phyloP scores from a whole-genome alignment of 192 early-diverging fungal genomes.

The Obelidium mucronatum region DNA sequence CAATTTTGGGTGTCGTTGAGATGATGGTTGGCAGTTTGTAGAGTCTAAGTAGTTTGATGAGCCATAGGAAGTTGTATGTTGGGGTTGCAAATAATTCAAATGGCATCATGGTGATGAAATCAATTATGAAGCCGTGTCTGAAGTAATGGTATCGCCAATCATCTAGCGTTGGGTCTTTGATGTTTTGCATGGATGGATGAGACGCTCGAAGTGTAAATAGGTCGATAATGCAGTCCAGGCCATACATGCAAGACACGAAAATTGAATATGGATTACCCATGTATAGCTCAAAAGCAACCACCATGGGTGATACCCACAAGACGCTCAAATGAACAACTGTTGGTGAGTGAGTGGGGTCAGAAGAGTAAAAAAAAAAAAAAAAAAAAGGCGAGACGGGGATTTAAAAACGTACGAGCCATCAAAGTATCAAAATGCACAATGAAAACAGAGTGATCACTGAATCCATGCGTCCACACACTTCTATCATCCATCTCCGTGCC shows the following conservation, averaged over 20 bases:
- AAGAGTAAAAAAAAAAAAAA: neutral
- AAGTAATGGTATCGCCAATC: constrained; percentile 12
- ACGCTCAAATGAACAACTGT: neutral
- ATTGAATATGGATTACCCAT: neutral
- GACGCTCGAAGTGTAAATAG: constrained; percentile 7
- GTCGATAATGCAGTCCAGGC: constrained; percentile 17
- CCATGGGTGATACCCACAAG: constrained; percentile 20
- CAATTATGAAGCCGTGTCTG: neutral
- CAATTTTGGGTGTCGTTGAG: neutral
- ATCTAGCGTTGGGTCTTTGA: neutral
- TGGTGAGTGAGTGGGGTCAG: neutral
- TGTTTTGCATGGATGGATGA: neutral
- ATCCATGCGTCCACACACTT: neutral
- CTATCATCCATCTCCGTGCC: neutral
- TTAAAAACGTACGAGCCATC: constrained; percentile 34
- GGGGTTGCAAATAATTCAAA: constrained; percentile 12
- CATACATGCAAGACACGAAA: constrained; percentile 11
- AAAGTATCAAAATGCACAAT: constrained; percentile 34
- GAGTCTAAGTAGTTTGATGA: neutral
- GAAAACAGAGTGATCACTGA: constrained; percentile 25
- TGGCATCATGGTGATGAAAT: constrained; percentile 8
- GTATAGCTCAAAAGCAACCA: constrained; percentile 5
- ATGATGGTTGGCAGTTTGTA: constrained; percentile 5
- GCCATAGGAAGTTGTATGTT: neutral
- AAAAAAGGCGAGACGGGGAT: too few species aligned